These are phyloP conservation scores for Calocybe cyanea DNA, from an alignment of 768 basidiomycete genomes.

Conservation along the genomic window DNA sequence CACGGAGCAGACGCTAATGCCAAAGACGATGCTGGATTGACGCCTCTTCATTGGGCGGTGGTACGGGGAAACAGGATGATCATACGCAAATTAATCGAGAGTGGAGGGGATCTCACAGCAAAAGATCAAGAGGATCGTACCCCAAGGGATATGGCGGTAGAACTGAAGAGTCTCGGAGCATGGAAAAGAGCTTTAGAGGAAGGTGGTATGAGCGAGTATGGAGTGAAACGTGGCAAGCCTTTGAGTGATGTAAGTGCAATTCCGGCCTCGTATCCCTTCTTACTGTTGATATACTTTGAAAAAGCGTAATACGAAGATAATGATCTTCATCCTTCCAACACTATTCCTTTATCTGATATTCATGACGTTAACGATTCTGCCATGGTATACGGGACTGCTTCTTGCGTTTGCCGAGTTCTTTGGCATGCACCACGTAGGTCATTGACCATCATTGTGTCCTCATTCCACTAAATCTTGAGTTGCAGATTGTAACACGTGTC, in stretches of 20 bases:
- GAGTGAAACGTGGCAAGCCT: slow-evolving; percentile 58
- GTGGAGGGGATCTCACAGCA: slow-evolving; percentile 76
- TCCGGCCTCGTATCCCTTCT: not conserved
- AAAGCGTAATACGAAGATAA: slow-evolving; percentile 78
- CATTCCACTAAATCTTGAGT: slow-evolving; percentile 7
- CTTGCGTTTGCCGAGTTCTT: slow-evolving; percentile 86
- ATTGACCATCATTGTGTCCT: slow-evolving; percentile 4
- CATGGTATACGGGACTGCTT: slow-evolving; percentile 86
- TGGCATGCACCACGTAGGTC: slow-evolving; percentile 86
- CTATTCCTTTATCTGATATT: slow-evolving; percentile 82
- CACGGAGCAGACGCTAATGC: slow-evolving; percentile 80
- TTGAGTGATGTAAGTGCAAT: slow-evolving; percentile 57
- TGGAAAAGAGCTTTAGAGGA: slow-evolving; percentile 90
- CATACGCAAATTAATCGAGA: slow-evolving; percentile 81
- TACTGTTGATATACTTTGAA: not conserved
- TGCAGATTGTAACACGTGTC: slow-evolving; percentile 78
- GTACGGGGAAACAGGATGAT: slow-evolving; percentile 90
- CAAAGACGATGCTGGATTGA: slow-evolving; percentile 77
- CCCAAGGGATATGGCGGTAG: slow-evolving; percentile 90
- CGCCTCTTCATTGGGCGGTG: slow-evolving; percentile 96
- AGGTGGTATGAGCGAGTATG: slow-evolving; percentile 77
- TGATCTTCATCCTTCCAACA: slow-evolving; percentile 75
- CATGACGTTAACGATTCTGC: slow-evolving; percentile 74
- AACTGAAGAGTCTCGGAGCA: slow-evolving; percentile 86
- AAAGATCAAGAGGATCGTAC: slow-evolving; percentile 86